These are phyloP conservation scores for Cyclanthera cordifolia DNA, from an alignment of 306 rosid species.

Conservation along the genomic window DNA sequence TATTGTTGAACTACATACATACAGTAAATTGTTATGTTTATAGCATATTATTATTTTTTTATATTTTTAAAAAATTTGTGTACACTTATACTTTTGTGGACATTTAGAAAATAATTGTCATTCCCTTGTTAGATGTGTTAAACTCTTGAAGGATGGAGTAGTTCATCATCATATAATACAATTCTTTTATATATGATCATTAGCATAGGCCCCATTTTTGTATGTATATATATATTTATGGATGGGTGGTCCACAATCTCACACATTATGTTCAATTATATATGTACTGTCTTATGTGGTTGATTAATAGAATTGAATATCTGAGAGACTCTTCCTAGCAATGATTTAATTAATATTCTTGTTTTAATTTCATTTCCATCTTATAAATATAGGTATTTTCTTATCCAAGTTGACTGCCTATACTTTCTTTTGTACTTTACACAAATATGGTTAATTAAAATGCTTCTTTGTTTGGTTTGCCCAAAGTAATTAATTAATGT, in stretches of 20 bases:
- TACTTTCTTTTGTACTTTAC: too few species aligned
- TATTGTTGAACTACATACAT: too few species aligned
- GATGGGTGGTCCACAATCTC: constrained; percentile 6
- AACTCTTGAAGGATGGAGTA: background rate
- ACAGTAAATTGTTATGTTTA: too few species aligned
- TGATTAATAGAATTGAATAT: background rate
- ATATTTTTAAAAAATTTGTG: background rate
- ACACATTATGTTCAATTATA: background rate
- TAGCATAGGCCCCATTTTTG: constrained; percentile 13
- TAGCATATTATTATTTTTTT: too few species aligned
- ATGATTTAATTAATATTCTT: background rate
- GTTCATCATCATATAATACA: background rate
- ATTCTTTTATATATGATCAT: background rate
- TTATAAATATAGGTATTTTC: background rate
- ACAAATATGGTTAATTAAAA: too few species aligned
- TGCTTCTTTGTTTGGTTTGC: too few species aligned
- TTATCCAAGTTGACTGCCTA: background rate
- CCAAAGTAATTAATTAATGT: too few species aligned
- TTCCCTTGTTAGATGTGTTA: constrained; percentile 3
- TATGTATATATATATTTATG: too few species aligned
- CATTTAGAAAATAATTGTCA: constrained; percentile 4
- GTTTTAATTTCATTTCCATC: background rate
- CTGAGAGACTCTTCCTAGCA: background rate
- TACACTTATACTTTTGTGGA: background rate
- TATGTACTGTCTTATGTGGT: background rate